Percentiles rank a stretch among this genome's conserved stretches.
Conservation (phyloP, 2,329 filamentous ascomycete species). For the Microsporum canis region DNA sequence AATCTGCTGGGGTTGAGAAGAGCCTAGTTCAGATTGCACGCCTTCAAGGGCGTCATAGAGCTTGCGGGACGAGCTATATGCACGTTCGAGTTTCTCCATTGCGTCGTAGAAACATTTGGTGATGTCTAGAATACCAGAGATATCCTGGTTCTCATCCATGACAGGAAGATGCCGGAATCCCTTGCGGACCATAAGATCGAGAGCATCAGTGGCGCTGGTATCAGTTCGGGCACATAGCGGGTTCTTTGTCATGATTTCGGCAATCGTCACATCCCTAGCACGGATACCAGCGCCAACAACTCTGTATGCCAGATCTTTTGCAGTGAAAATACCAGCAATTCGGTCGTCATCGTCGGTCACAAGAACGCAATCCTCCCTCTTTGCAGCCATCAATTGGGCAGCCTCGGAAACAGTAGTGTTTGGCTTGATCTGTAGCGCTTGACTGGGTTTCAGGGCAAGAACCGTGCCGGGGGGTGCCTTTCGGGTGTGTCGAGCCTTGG, state of each 20-base stretch:
- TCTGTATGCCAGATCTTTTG: slow-evolving; percentile 94
- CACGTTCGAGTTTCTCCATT: slow-evolving; percentile 98
- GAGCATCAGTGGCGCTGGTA: slow-evolving; percentile 91
- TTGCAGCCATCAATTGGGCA: slow-evolving; percentile 96
- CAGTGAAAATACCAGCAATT: slow-evolving; percentile 97
- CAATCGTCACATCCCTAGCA: slow-evolving; percentile 80
- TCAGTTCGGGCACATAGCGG: slow-evolving; percentile 93
- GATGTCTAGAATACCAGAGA: slow-evolving; percentile 94
- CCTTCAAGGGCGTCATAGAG: slow-evolving; percentile 95
- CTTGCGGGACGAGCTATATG: slow-evolving; percentile 95
- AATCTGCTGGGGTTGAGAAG: slow-evolving; percentile 94
- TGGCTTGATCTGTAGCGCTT: slow-evolving; percentile 94
- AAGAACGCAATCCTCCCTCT: slow-evolving; percentile 93
- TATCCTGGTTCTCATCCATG: slow-evolving; percentile 99
- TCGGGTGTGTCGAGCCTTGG: slow-evolving; percentile 69
- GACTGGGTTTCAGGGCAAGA: slow-evolving; percentile 86
- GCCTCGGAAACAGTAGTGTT: slow-evolving; percentile 88
- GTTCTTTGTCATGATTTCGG: slow-evolving; percentile 99
- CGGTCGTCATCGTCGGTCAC: slow-evolving; percentile 97
- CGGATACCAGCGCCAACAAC: slow-evolving; percentile 87
- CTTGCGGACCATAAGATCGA: slow-evolving; percentile 97
- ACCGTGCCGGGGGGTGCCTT: slow-evolving; percentile 96
- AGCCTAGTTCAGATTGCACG: slow-evolving; percentile 90
- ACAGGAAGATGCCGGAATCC: slow-evolving; percentile 95
- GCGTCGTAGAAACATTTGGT: slow-evolving; percentile 99